Base-by-base conservation (phyloP, 2,329 filamentous ascomycete genomes). In the Diaporthe batatas region DNA sequence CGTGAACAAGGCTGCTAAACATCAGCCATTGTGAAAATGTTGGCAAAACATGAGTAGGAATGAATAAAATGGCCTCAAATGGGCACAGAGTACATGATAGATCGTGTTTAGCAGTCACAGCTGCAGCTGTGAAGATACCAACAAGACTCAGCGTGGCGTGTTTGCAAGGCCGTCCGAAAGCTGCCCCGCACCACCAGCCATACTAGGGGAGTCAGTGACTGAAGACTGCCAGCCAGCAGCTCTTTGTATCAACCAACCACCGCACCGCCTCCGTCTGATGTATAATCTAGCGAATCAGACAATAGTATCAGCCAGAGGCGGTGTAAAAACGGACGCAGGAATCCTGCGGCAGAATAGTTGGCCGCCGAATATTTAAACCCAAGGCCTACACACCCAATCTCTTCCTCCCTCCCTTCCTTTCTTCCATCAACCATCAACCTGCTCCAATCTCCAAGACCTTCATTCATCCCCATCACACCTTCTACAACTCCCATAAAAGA, bases 71-170 rank as follows among this genome's bases (percentile, higher is more conserved):
- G 6, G 3, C 14, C 14, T n/a, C n/a, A 6, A 16, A 21, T 47
- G 11, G 3, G 4, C 8, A n/a, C 7, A n/a, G n/a, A n/a, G n/a
- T 49, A 3, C 3, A 1, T n/a, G 21, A 1, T 8, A 12, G 21
- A 18, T 42, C 6, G 21, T n/a, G 8, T 6, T 1, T 18, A 8
- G 3, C 1, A 6, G 18, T 21, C n/a, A 59, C 6, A 29, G 42
- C 36, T 12, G 36, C 1, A 3, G 3, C n/a, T n/a, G n/a, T 4
- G 36, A 39, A 39, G 12, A 39, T 39, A n/a, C n/a, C 11, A 12
- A 11, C 11, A 12, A 39, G 12, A 39, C 36, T 14, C 10, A 39
- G 36, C 36, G 36, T 10, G 36, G 36, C 4, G 36, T 39, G 39
- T 16, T 18, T 42, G 39, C 14, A 18, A 18, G 14, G 14, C 16